Percentiles rank a stretch among this genome's conserved stretches.
Evolutionary conservation across 2,329 filamentous ascomycete genomes (phyloP).

Genomic region (Trichothecium roseum): DNA sequence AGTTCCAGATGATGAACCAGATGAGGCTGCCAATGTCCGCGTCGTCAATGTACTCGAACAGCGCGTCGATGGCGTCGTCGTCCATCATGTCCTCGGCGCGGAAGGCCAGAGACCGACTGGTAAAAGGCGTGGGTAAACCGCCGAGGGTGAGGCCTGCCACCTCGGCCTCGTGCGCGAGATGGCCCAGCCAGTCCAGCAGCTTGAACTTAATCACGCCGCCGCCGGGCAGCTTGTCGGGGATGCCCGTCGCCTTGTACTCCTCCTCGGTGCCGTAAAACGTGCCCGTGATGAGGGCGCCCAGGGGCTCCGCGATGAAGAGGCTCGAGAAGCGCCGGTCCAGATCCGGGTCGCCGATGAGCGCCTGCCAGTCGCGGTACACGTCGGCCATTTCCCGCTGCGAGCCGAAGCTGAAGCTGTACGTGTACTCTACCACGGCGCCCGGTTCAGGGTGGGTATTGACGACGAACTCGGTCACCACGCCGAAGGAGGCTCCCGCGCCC

Average conservation of each 20-base stretch:
- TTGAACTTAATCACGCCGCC: constrained; percentile 30
- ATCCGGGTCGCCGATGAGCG: constrained; percentile 38
- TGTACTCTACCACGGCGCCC: constrained; percentile 45
- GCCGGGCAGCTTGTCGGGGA: constrained; percentile 34
- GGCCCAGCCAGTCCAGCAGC: constrained; percentile 52
- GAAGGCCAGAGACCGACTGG: constrained; percentile 47
- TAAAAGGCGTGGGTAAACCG: constrained; percentile 40
- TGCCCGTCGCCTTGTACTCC: constrained; percentile 43
- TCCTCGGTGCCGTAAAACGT: constrained; percentile 49
- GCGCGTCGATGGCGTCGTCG: constrained; percentile 28
- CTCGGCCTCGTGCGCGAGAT: constrained; percentile 42
- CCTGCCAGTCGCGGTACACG: constrained; percentile 48
- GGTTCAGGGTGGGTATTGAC: constrained; percentile 46
- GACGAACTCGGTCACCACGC: constrained; percentile 46
- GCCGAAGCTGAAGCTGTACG: constrained; percentile 41
- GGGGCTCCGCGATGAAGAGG: constrained; percentile 42
- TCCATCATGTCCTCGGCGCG: constrained; percentile 35
- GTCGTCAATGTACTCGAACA: constrained; percentile 44
- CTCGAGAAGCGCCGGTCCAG: constrained; percentile 49
- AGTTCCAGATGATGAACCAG: constrained; percentile 55
- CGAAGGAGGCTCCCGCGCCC: constrained; percentile 45
- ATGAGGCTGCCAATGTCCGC: constrained; percentile 38
- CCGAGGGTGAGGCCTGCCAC: constrained; percentile 34
- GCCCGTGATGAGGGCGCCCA: constrained; percentile 45
- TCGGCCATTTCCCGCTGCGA: constrained; percentile 34